Percentiles rank a stretch among this genome's conserved stretches.
phyloP scores from a whole-genome alignment of 2,329 filamentous ascomycete species.

The Sordariomycetes sp. region DNA sequence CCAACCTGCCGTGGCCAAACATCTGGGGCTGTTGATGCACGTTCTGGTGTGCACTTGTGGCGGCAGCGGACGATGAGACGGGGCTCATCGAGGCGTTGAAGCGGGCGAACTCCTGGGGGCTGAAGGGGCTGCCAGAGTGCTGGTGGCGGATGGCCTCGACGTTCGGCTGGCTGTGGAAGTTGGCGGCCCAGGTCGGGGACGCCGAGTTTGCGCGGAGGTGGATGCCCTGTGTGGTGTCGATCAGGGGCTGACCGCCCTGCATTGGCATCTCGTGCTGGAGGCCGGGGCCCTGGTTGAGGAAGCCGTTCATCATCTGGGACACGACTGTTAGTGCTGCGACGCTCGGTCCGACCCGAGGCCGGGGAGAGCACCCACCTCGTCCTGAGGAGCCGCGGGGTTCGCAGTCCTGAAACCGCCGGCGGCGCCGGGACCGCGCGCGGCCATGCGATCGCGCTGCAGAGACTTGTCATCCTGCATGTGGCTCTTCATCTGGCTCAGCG shows the following conservation, averaged over 20 bases:
- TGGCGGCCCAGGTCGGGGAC: slow-evolving; percentile 38
- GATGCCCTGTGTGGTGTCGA: slow-evolving; percentile 33
- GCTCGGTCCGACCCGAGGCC: background rate
- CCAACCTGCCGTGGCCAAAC: slow-evolving; percentile 38
- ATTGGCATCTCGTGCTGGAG: slow-evolving; percentile 41
- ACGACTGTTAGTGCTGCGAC: slow-evolving; percentile 2
- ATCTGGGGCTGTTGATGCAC: slow-evolving; percentile 44
- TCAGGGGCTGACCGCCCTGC: slow-evolving; percentile 31
- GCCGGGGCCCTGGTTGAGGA: slow-evolving; percentile 65
- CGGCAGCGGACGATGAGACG: slow-evolving; percentile 24
- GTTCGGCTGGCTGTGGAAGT: slow-evolving; percentile 35
- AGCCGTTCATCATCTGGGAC: slow-evolving; percentile 78
- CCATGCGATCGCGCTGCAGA: slow-evolving; percentile 78
- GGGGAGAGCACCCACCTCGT: slow-evolving; percentile 41
- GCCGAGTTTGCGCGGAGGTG: slow-evolving; percentile 39
- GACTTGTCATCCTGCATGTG: slow-evolving; percentile 95
- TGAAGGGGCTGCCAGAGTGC: slow-evolving; percentile 50
- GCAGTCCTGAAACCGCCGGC: slow-evolving; percentile 68
- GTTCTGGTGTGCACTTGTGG: slow-evolving; percentile 15
- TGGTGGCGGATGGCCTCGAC: slow-evolving; percentile 8
- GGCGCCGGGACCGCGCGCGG: slow-evolving; percentile 58
- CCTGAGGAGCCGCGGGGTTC: slow-evolving; percentile 55
- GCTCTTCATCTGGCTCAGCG: slow-evolving; percentile 93
- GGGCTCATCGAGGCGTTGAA: slow-evolving; percentile 65
- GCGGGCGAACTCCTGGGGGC: slow-evolving; percentile 71